phyloP scores from a whole-genome alignment of 805 yeast species.

The Candida silvatica region DNA sequence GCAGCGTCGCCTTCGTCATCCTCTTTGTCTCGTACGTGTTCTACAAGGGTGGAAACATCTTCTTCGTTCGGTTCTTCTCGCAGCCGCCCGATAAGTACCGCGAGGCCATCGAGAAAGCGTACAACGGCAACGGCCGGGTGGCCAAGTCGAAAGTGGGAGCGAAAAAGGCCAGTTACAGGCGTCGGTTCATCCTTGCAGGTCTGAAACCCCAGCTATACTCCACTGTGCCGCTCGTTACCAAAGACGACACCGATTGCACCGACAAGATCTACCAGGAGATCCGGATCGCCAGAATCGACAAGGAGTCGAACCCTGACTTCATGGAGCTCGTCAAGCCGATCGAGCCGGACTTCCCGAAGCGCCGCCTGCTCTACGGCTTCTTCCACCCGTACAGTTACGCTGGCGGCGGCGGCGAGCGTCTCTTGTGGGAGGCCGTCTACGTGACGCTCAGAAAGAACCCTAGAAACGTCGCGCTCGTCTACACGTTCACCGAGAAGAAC shows the following conservation, averaged over 20 bases:
- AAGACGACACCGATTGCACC: slow-evolving; percentile 9
- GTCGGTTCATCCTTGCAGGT: slow-evolving; percentile 25
- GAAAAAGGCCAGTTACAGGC: slow-evolving; percentile 18
- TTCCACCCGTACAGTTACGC: slow-evolving; percentile 95
- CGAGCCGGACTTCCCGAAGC: slow-evolving; percentile 22
- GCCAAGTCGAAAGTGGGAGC: slow-evolving; percentile 16
- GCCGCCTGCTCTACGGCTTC: slow-evolving; percentile 61
- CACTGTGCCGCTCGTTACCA: slow-evolving; percentile 23
- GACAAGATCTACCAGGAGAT: slow-evolving; percentile 8
- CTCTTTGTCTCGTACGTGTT: not conserved
- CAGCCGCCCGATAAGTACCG: slow-evolving; percentile 23
- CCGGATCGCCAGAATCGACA: slow-evolving; percentile 21
- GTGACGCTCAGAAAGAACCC: slow-evolving; percentile 47
- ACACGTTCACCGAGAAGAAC: slow-evolving; percentile 30
- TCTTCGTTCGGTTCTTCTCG: slow-evolving; percentile 15
- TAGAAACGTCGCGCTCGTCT: slow-evolving; percentile 53
- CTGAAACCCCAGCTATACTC: slow-evolving; percentile 24
- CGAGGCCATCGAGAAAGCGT: slow-evolving; percentile 14
- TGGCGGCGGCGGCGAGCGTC: slow-evolving; percentile 98
- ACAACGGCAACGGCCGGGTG: slow-evolving; percentile 13
- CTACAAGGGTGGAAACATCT: slow-evolving; percentile 13
- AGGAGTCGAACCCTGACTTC: slow-evolving; percentile 13
- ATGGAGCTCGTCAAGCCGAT: slow-evolving; percentile 17
- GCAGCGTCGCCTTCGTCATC: not conserved
- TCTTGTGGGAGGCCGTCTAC: slow-evolving; percentile 87